Conservation (phyloP, 495 filamentous ascomycete species). For the Cercophora samala region DNA sequence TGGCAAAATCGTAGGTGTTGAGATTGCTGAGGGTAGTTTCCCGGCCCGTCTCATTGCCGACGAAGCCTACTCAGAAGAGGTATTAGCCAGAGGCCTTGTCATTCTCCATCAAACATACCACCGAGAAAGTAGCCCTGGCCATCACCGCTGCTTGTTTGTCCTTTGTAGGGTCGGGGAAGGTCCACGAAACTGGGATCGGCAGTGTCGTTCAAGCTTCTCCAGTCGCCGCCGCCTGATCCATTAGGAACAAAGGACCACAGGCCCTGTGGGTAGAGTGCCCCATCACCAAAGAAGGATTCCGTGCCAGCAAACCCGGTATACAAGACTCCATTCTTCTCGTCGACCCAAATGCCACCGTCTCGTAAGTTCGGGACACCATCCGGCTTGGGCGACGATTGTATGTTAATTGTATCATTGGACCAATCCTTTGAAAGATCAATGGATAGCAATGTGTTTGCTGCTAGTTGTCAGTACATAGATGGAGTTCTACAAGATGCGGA, state of each 20-base stretch:
- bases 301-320: constrained; percentile 28
- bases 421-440: constrained; percentile 26
- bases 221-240: constrained; percentile 15
- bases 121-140: constrained; percentile 25
- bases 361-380: constrained; percentile 16
- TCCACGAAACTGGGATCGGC: constrained; percentile 20
- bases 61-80: not conserved
- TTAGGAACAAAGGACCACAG: constrained; percentile 28
- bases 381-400: constrained; percentile 24
- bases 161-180: constrained; percentile 20
- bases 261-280: constrained; percentile 13
- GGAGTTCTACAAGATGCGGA: not conserved
- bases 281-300: constrained; percentile 18
- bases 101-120: constrained; percentile 15
- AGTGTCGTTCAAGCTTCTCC: constrained; percentile 25
- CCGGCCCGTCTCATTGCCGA: not conserved
- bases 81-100: not conserved
- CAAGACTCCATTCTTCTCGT: constrained; percentile 17
- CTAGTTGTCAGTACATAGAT: not conserved
- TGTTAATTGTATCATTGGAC: constrained; percentile 15
- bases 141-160: constrained; percentile 18
- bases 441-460: constrained; percentile 23
- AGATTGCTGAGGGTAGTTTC: constrained; percentile 9
- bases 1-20: constrained; percentile 20
- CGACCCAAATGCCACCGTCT: constrained; percentile 26